Conservation (phyloP, 345 rosid genomes). For the Laguncularia racemosa region DNA sequence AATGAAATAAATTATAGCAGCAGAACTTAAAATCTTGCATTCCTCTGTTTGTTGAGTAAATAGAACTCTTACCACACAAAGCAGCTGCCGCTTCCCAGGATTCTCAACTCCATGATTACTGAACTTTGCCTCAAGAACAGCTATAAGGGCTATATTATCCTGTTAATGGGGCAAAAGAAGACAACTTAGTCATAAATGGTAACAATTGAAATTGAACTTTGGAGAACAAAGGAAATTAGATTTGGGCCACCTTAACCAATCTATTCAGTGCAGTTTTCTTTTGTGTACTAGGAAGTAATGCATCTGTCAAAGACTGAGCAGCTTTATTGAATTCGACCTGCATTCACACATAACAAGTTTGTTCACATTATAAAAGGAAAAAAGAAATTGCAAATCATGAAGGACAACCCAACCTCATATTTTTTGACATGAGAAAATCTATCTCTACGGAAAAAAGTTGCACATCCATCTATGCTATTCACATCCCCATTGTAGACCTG, state of each 20-base stretch:
- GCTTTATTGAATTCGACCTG: constrained; percentile 99
- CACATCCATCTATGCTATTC: constrained; percentile 79
- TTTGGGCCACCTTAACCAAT: constrained; percentile 63
- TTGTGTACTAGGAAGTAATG: constrained; percentile 68
- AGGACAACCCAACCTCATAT: constrained; percentile 63
- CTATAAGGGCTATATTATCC: constrained; percentile 94
- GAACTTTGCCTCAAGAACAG: constrained; percentile 88
- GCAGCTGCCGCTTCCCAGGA: constrained; percentile 87
- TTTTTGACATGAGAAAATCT: constrained; percentile 96
- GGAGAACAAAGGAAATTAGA: neutral
- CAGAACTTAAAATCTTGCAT: neutral
- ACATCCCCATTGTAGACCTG: constrained; percentile 72
- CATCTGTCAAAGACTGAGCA: constrained; percentile 96
- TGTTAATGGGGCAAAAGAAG: constrained; percentile 18
- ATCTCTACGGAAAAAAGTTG: constrained; percentile 89
- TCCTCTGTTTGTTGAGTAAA: neutral
- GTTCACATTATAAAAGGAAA: constrained; percentile 1
- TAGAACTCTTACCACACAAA: constrained; percentile 69
- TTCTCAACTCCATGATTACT: constrained; percentile 72
- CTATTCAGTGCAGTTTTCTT: constrained; percentile 83
- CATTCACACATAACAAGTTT: neutral
- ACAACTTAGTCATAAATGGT: neutral
- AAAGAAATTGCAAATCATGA: neutral
- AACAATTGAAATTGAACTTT: neutral
- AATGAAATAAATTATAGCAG: neutral